Percentiles rank a stretch among this genome's conserved stretches.
Evolutionary conservation across 371 early-diverging fungal genomes (phyloP).

Genomic region (Choanephora cucurbitarum): DNA sequence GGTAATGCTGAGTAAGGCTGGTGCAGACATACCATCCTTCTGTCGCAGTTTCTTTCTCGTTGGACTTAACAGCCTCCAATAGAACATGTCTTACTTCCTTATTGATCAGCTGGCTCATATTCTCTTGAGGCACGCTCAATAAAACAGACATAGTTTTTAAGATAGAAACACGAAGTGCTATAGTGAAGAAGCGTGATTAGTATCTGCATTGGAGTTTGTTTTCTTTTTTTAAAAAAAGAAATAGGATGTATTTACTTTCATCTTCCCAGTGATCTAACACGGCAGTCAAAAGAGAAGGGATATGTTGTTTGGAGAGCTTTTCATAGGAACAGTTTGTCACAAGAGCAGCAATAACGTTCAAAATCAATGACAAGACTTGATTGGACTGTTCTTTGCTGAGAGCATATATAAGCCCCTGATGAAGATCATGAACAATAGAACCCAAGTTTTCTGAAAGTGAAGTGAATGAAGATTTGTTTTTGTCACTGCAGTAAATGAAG

Average conservation of each 20-base stretch:
- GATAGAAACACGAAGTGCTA: conserved; percentile 27
- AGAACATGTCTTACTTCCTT: conserved; percentile 12
- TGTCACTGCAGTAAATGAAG: too few species aligned
- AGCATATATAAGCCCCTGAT: conserved; percentile 39
- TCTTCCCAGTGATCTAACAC: conserved; percentile 29
- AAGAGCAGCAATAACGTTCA: conserved; percentile 38
- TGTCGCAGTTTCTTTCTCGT: conserved; percentile 3
- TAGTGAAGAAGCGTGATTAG: background rate
- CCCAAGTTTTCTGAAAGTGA: conserved; percentile 49
- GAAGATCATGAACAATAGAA: conserved; percentile 45
- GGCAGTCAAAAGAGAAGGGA: conserved; percentile 33
- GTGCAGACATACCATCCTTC: conserved; percentile 25
- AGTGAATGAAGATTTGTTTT: conserved; percentile 48
- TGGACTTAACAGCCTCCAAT: conserved; percentile 6
- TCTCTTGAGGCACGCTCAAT: conserved; percentile 17
- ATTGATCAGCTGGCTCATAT: conserved; percentile 1
- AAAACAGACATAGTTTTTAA: conserved; percentile 42
- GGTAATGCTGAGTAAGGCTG: conserved; percentile 22
- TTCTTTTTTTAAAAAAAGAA: too few species aligned
- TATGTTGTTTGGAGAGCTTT: conserved; percentile 39
- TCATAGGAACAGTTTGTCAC: conserved; percentile 52
- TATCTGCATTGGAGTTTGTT: too few species aligned
- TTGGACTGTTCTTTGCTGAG: conserved; percentile 36
- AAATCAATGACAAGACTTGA: conserved; percentile 31
- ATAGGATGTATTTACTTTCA: conserved; percentile 18